Evolutionary conservation across 805 yeast genomes (phyloP).

Genomic region (Wickerhamiella cacticola): DNA sequence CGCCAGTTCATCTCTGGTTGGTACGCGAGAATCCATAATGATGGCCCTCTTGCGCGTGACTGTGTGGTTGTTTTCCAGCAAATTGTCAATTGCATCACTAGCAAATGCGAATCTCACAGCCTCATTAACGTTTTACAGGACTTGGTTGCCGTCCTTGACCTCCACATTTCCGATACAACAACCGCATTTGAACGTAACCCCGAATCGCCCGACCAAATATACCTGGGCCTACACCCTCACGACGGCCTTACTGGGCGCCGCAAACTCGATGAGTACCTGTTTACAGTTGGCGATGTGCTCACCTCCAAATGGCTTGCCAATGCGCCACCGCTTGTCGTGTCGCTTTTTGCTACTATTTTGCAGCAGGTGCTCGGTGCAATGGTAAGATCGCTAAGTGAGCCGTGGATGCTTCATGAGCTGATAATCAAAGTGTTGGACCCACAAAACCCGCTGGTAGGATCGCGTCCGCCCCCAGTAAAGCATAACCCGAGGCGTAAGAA

Average conservation of each 20-base stretch:
- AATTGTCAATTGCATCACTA: neutral
- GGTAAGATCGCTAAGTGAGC: conserved; percentile 6
- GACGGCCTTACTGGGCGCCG: neutral
- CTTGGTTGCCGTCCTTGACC: conserved; percentile 3
- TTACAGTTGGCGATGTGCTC: neutral
- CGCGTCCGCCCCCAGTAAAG: neutral
- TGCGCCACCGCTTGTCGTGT: neutral
- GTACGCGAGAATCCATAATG: conserved; percentile 9
- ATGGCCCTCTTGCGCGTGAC: conserved; percentile 13
- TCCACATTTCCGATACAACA: neutral
- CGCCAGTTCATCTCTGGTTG: conserved; percentile 13
- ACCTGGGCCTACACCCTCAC: conserved; percentile 11
- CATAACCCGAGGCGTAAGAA: neutral
- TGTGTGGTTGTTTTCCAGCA: neutral
- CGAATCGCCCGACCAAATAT: neutral
- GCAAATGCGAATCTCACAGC: neutral
- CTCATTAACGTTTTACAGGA: neutral
- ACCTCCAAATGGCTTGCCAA: conserved; percentile 1
- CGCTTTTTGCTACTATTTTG: conserved; percentile 9
- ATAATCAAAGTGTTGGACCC: neutral
- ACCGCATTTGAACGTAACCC: neutral
- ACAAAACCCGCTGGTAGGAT: neutral
- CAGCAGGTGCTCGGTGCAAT: conserved; percentile 8
- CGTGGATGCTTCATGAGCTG: conserved; percentile 14
- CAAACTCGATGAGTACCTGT: conserved; percentile 8